Base-by-base conservation (phyloP, 257 asterid species). In the Solanum bukasovii region DNA sequence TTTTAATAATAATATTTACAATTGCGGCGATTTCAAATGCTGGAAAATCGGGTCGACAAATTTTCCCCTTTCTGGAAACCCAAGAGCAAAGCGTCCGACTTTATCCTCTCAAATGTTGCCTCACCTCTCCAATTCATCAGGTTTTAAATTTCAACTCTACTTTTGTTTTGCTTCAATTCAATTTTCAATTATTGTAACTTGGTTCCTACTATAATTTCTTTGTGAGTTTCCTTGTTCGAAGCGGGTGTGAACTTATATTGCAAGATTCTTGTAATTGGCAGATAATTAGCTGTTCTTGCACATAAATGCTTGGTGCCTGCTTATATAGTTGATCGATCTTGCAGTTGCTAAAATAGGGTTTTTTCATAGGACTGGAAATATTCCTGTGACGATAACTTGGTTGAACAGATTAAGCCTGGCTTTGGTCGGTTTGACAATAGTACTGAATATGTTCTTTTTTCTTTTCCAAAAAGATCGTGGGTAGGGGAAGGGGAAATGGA, bases 51-150 rank as follows among this genome's bases (percentile, higher is more conserved):
- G 59, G 81, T 87, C 23, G 88, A 84, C 89, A 35, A 59, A 59
- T 82, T 40, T 4, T 72, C 5, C 49, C 84, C 13, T 25, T 84
- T 13, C 31, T 90, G 88, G 61, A 65, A 89, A 49, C 73, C 42
- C 87, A 42, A 88, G 75, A 86, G 71, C 93, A 31, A 88, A 83
- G 85, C 70, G 74, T 5, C 44, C 82, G 65, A 29, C 35, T 71
- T 89, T 88, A 67, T 89, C 91, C 46, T 87, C 91, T 40, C 90
- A 73, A 70, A 89, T 90, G 92, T 31, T 61, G 67, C 88, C 90
- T 29, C 83, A 67, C 4, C 87, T 92, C 73, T 87, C 94, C 1
- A 87, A 63, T 90, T 92, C 92, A 35, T 90, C 94, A 73, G 98
- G 98, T 82, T 78, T 40, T 93, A 89, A 86, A 9, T 75, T 65